A percentile compares a stretch with the other conserved stretches of the same genome.
phyloP scores from a whole-genome alignment of 192 early-diverging fungal species.

The Entomortierella parvispora region DNA sequence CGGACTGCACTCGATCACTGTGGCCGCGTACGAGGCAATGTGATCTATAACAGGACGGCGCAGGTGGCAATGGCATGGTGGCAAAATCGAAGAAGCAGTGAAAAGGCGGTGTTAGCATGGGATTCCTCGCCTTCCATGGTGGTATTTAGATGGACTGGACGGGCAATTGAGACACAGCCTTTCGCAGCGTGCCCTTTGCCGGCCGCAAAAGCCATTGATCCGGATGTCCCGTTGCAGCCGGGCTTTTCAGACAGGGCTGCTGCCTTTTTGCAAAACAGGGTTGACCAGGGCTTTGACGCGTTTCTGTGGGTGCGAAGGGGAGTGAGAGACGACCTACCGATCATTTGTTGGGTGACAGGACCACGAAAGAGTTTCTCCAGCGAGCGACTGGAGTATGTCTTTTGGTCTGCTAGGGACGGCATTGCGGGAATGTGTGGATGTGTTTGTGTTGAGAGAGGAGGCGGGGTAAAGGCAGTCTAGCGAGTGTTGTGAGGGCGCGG shows the following conservation, averaged over 20 bases:
- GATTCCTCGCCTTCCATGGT: too few relatives aligned
- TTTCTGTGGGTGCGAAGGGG: not conserved
- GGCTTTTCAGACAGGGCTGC: too few relatives aligned
- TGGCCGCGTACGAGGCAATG: slow-evolving; percentile 63
- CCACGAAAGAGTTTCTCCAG: slow-evolving; percentile 39
- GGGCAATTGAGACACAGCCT: too few relatives aligned
- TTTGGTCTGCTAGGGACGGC: slow-evolving; percentile 43
- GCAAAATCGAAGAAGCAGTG: not conserved
- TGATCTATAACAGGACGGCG: slow-evolving; percentile 56
- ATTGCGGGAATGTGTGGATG: slow-evolving; percentile 15
- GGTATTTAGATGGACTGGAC: too few relatives aligned
- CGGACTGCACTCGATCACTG: slow-evolving; percentile 67
- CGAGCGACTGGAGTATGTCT: slow-evolving; percentile 41
- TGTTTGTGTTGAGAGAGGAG: too few relatives aligned
- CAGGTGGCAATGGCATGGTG: too few relatives aligned
- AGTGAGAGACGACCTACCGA: slow-evolving; percentile 21
- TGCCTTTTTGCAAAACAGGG: not conserved
- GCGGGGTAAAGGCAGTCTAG: not conserved
- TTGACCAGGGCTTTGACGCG: too few relatives aligned
- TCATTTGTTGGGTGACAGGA: slow-evolving; percentile 49
- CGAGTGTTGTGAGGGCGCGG: not conserved
- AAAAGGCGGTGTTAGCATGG: not conserved
- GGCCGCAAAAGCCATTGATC: too few relatives aligned
- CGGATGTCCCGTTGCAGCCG: too few relatives aligned
- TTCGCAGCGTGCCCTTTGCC: too few relatives aligned